Evolutionary conservation across 352 stramenopile species (phyloP), one percentile per base, ranked within the genome.

Genomic region (Globisporangium perplexum): DNA sequence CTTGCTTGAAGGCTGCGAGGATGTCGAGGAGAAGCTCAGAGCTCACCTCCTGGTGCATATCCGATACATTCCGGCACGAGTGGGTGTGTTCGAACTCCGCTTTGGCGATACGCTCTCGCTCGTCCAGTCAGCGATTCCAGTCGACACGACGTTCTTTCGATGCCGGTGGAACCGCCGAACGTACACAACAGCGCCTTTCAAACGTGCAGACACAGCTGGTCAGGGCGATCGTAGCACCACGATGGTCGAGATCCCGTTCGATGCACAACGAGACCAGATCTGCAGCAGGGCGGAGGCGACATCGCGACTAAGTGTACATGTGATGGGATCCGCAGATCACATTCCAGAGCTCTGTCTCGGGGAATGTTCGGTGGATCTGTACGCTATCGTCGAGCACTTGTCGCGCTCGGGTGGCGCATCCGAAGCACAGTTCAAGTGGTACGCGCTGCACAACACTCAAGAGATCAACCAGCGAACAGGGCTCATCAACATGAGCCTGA

Each of bases 321-420:
- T 47, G 36, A 62, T 77, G 38, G 66, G 63, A 39, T 38, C 62
- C 15, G 60, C 53, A 1, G 62, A 59, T 45, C 51, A 39, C 3
- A 24, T 70, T 8, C 65, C 60, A 8, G 66, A 72, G 46, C 33
- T 77, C 26, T 68, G 63, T 43, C 46, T 77, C 2, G 69, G 68
- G 0, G 57, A 64, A 4, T 47, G 59, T 28, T 52, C 38, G 6
- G 20, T 77, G 1, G 60, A 72, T 43, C 8, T 68, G 0, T 46
- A 59, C 2, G 18, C 48, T 5, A 49, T 61, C 8, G 6, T 52
- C 3, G 45, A 30, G 14, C 43, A 60, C 11, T 24, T 18, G 38
- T 53, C 10, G 42, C 30, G 20, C 14, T 11, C 39, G 7, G 24
- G 7, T 44, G 17, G n/a, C 39, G 39, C 14, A 1, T 22, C n/a